Evolutionary conservation across 1,284 basidiomycete genomes (phyloP), one percentile per base, ranked within the genome.

Genomic region (Apiotrichum gamsii): DNA sequence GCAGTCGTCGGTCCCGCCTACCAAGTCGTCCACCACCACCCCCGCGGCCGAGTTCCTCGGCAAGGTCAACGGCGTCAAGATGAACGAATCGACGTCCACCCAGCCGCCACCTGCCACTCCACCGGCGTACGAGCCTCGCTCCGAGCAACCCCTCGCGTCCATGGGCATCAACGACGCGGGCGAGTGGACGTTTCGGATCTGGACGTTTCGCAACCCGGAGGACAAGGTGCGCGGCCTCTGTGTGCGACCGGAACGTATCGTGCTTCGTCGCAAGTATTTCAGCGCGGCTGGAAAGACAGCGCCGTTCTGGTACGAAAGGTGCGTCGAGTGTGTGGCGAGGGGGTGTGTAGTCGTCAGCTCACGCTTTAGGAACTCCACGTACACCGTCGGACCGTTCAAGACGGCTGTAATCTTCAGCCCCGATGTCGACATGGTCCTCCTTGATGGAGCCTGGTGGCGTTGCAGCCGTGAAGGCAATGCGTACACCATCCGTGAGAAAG

Each of bases 361-460:
- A n/a, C n/a, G 8, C 25, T 28, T 6, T 11, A 28, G 25, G 25
- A 6, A 8, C 1, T 37, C 18, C 30, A 38, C 45, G 13, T 49
- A 33, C 37, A 39, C 47, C 9, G 34, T 49, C 21, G 51, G 51
- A 3, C 51, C 51, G n/a, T 49, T 53, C 34, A 40, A 33, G 6
- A 47, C 51, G 6, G 39, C 45, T 15, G 19, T 54, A 8, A 19
- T 51, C 15, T 36, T 37, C 31, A 43, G 32, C 28, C 37, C 40
- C 15, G 46, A 51, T 8, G 49, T 55, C 15, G 53, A 55, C 43
- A 51, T 55, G 49, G 38, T 55, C 10, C 43, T 51, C 5, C 43
- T 55, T 10, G 53, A 55, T 35, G 43, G 37, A 8, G 35, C 37
- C 8, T 55, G 53, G 53, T 55, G 53, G 53, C 45, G 49, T 25